phyloP scores from a whole-genome alignment of 495 filamentous ascomycete species.

The Penicillium lividum region DNA sequence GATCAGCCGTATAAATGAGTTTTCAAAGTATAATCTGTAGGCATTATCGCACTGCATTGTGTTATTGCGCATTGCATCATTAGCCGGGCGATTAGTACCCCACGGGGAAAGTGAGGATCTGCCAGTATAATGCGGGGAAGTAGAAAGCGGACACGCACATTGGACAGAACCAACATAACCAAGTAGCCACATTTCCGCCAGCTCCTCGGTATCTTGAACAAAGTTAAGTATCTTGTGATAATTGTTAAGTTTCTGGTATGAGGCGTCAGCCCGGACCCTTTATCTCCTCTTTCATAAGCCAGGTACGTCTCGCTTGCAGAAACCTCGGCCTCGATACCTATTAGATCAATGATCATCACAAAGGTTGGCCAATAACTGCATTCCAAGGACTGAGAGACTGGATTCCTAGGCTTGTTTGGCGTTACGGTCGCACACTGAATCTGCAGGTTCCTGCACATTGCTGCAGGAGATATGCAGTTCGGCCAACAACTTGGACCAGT shows the following conservation, averaged over 20 bases:
- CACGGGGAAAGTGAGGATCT: slow-evolving; percentile 7
- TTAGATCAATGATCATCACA: background rate
- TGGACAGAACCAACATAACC: background rate
- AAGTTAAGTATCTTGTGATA: slow-evolving; percentile 2
- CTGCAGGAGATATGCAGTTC: slow-evolving; percentile 3
- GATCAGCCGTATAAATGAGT: background rate
- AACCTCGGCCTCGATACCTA: slow-evolving; percentile 1
- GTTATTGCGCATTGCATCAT: slow-evolving; percentile 1
- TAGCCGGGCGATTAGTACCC: slow-evolving; percentile 5
- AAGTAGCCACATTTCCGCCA: background rate
- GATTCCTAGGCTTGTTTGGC: background rate
- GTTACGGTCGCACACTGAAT: background rate
- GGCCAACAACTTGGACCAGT: background rate
- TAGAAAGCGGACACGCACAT: background rate
- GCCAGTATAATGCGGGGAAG: slow-evolving; percentile 3
- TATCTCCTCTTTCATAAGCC: slow-evolving; percentile 7
- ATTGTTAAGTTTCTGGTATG: background rate
- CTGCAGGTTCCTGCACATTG: background rate
- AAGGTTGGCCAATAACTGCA: background rate
- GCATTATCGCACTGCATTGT: background rate
- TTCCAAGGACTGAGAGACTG: background rate
- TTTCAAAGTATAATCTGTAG: background rate
- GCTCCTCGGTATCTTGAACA: slow-evolving; percentile 3
- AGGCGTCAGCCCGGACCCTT: slow-evolving; percentile 1
- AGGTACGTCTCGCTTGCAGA: slow-evolving; percentile 2